phyloP scores from a whole-genome alignment of 768 basidiomycete species.

The Epithele typhae region DNA sequence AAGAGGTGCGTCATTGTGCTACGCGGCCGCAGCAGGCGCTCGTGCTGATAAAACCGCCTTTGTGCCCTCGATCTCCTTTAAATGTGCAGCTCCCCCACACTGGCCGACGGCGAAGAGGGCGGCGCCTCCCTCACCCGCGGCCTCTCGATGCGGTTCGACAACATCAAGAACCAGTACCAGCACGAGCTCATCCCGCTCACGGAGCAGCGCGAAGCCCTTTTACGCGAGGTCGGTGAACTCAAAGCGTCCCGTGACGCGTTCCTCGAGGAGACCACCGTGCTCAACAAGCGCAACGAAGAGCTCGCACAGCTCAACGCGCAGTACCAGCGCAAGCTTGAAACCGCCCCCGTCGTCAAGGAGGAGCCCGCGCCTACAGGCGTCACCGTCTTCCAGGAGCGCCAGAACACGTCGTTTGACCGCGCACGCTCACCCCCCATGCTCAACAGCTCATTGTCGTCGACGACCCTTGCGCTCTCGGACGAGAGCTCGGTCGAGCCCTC shows the following conservation, averaged over 20 bases:
- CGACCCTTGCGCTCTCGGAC: slow-evolving; percentile 42
- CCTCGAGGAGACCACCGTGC: slow-evolving; percentile 86
- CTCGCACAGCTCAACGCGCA: slow-evolving; percentile 84
- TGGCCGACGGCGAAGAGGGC: slow-evolving; percentile 15
- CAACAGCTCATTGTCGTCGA: slow-evolving; percentile 32
- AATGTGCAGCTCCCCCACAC: slow-evolving; percentile 15
- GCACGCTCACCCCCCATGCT: slow-evolving; percentile 21
- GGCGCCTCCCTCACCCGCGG: slow-evolving; percentile 46
- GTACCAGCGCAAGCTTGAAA: slow-evolving; percentile 75
- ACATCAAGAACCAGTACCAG: slow-evolving; percentile 82
- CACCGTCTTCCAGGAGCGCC: slow-evolving; percentile 14
- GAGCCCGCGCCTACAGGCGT: background rate
- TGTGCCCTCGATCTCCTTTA: background rate
- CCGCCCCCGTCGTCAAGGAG: slow-evolving; percentile 8
- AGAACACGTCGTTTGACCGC: slow-evolving; percentile 11
- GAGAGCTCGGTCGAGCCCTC: slow-evolving; percentile 35
- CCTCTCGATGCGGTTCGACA: slow-evolving; percentile 81
- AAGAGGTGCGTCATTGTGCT: slow-evolving; percentile 51
- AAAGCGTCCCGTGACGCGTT: slow-evolving; percentile 81
- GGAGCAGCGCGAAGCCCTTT: slow-evolving; percentile 72
- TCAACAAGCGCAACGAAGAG: slow-evolving; percentile 91
- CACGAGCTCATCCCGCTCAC: slow-evolving; percentile 82
- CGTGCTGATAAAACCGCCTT: slow-evolving; percentile 1
- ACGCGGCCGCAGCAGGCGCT: background rate
- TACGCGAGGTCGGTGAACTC: slow-evolving; percentile 82